A percentile compares a stretch with the other conserved stretches of the same genome.
phyloP scores from a whole-genome alignment of 1,284 basidiomycete species.

The Vanrija humicola region DNA sequence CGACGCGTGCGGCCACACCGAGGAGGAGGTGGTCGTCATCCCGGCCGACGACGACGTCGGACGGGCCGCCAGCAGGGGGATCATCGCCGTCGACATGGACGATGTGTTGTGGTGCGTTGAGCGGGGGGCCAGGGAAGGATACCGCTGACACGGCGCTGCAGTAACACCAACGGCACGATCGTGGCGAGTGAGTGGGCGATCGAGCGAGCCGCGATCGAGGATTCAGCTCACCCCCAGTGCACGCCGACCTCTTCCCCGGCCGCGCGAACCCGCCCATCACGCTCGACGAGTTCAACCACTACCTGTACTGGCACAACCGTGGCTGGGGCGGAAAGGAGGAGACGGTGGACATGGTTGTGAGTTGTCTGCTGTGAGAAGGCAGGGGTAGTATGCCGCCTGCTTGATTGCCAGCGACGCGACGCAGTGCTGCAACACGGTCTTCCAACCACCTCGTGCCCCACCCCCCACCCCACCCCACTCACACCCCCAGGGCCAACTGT shows the following conservation, averaged over 20 bases:
- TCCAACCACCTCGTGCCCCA: too few species aligned
- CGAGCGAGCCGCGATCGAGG: background rate
- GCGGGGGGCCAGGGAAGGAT: background rate
- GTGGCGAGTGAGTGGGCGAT: constrained; percentile 58
- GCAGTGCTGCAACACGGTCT: too few species aligned
- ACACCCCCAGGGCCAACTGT: constrained; percentile 7
- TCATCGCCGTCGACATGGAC: constrained; percentile 37
- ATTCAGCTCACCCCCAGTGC: constrained; percentile 51
- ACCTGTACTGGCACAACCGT: constrained; percentile 60
- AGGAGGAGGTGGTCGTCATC: background rate
- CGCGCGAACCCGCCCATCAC: constrained; percentile 54
- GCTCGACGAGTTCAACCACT: constrained; percentile 61
- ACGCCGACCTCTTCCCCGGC: constrained; percentile 58
- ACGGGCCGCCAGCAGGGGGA: constrained; percentile 13
- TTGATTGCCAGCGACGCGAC: too few species aligned
- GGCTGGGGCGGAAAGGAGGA: constrained; percentile 65
- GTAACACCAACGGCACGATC: constrained; percentile 62
- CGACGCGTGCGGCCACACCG: background rate
- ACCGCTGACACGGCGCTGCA: constrained; percentile 8
- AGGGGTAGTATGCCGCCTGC: too few species aligned
- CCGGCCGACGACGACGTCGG: background rate
- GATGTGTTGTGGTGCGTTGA: constrained; percentile 22
- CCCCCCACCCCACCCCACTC: background rate
- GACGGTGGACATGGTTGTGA: constrained; percentile 42
- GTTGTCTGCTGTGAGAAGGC: too few species aligned